These are phyloP conservation scores for Theileria parva DNA, from an alignment of 169 alveolate species.

Conservation along the genomic window DNA sequence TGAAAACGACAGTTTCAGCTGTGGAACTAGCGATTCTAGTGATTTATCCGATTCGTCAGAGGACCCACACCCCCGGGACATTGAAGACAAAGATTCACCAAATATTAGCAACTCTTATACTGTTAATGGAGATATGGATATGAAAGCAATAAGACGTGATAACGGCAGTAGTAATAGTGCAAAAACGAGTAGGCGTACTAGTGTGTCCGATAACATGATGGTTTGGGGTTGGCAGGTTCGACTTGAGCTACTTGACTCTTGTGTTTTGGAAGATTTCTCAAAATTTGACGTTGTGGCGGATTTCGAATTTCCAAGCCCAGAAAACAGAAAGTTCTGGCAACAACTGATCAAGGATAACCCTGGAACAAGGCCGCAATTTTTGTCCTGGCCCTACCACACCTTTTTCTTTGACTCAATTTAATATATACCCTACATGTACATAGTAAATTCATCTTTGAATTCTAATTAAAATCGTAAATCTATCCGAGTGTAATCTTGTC, in stretches of 20 bases:
- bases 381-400: slow-evolving; percentile 57
- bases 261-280: not conserved
- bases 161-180: not conserved
- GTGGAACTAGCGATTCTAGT: not conserved
- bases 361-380: not conserved
- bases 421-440: not conserved
- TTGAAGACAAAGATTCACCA: not conserved
- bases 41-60: not conserved
- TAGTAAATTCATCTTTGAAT: not conserved
- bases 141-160: not conserved
- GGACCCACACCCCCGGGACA: not conserved
- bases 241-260: slow-evolving; percentile 8
- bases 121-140: not conserved
- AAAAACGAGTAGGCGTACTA: not conserved
- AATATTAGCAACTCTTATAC: not conserved
- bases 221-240: slow-evolving; percentile 63
- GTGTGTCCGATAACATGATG: not conserved
- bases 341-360: not conserved
- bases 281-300: slow-evolving; percentile 6
- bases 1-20: slow-evolving; percentile 12
- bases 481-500: slow-evolving; percentile 47
- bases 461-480: not conserved
- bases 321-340: slow-evolving; percentile 50
- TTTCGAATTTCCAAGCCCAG: slow-evolving; percentile 55
- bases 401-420: slow-evolving; percentile 18